Conservation (phyloP, 192 early-diverging fungal species). For the Gigaspora rosea region DNA sequence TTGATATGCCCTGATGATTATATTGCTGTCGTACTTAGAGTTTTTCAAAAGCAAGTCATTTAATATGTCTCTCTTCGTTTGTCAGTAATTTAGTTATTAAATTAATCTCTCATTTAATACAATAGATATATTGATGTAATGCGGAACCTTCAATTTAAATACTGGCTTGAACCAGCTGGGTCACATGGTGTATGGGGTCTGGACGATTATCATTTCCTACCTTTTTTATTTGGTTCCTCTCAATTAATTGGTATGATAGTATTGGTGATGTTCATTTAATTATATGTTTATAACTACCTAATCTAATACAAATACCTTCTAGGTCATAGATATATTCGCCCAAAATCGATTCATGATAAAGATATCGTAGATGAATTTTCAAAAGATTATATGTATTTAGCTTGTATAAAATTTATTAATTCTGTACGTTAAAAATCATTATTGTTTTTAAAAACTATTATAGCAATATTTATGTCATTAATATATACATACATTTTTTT, state of each 20-base stretch:
- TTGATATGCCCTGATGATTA: slow-evolving; percentile 70
- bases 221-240: slow-evolving; percentile 89
- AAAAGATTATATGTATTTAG: slow-evolving; percentile 94
- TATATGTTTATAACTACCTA: neutral
- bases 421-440: slow-evolving; percentile 50
- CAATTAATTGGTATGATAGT: slow-evolving; percentile 66
- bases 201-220: slow-evolving; percentile 97
- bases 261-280: neutral
- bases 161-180: slow-evolving; percentile 97
- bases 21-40: slow-evolving; percentile 72
- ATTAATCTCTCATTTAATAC: neutral
- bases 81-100: neutral
- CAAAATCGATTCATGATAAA: slow-evolving; percentile 90
- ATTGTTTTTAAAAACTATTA: neutral
- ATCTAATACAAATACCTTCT: neutral
- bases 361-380: slow-evolving; percentile 90
- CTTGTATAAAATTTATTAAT: slow-evolving; percentile 92
- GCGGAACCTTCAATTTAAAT: slow-evolving; percentile 85
- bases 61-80: neutral
- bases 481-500: neutral
- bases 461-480: neutral
- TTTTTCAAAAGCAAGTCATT: slow-evolving; percentile 65
- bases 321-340: slow-evolving; percentile 88
- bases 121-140: slow-evolving; percentile 84
- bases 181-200: slow-evolving; percentile 99